Percentiles rank a stretch among this genome's conserved stretches.
Evolutionary conservation across 306 rosid species (phyloP).

Genomic region (Dicorynia guianensis): DNA sequence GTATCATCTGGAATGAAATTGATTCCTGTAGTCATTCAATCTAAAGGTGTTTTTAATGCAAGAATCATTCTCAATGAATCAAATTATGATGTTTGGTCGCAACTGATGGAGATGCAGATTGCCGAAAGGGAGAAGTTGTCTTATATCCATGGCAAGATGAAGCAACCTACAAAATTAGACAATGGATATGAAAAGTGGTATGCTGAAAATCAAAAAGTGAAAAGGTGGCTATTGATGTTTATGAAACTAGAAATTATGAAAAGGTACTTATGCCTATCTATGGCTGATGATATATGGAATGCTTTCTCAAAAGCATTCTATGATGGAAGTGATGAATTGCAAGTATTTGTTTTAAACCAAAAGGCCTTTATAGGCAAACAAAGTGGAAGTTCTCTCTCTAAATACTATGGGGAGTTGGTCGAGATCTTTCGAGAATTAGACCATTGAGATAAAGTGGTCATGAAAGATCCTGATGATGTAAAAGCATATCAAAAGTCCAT

Average conservation of each 20-base stretch:
- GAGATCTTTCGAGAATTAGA: conserved; percentile 22
- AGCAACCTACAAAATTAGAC: too few relatives aligned
- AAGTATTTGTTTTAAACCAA: conserved; percentile 7
- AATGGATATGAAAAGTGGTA: too few relatives aligned
- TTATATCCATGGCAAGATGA: too few relatives aligned
- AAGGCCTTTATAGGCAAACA: conserved; percentile 4
- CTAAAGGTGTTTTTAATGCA: too few relatives aligned
- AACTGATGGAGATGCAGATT: too few relatives aligned
- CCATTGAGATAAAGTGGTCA: conserved; percentile 3
- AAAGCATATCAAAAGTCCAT: neutral
- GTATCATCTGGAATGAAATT: too few relatives aligned
- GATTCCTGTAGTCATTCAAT: too few relatives aligned
- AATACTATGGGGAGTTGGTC: neutral
- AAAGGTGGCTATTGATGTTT: neutral
- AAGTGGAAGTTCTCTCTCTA: neutral
- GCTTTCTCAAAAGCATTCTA: conserved; percentile 13
- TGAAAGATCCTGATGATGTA: conserved; percentile 19
- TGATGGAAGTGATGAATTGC: conserved; percentile 32
- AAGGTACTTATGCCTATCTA: neutral
- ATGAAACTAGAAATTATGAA: conserved; percentile 4
- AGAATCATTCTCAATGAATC: too few relatives aligned
- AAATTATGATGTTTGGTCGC: too few relatives aligned
- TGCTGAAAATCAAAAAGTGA: too few relatives aligned
- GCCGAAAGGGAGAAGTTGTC: too few relatives aligned
- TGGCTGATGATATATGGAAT: neutral